Evolutionary conservation across 1,139 yeast genomes (phyloP).

Genomic region (Cylindricascospora bacillispora): DNA sequence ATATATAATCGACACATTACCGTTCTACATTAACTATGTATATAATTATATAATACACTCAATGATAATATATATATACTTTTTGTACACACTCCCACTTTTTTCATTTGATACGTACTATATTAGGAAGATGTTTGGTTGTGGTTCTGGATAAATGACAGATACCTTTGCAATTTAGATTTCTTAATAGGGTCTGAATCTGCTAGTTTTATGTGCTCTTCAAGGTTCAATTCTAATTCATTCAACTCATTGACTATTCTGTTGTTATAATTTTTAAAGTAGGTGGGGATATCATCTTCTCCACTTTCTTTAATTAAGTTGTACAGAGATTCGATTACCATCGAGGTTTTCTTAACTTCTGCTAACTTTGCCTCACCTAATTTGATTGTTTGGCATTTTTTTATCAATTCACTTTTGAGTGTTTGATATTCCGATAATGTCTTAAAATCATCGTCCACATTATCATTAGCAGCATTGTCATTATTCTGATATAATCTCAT

Average conservation of each 20-base stretch:
- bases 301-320: constrained; percentile 4
- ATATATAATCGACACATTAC: too few relatives aligned
- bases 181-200: constrained; percentile 4
- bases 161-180: too few relatives aligned
- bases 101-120: too few relatives aligned
- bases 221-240: constrained; percentile 10
- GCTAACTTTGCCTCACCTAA: constrained; percentile 6
- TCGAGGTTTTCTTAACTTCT: constrained; percentile 5
- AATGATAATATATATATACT: too few relatives aligned
- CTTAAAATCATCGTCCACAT: constrained; percentile 4
- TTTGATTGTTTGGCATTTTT: constrained; percentile 11
- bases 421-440: constrained; percentile 13
- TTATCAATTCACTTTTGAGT: constrained; percentile 10
- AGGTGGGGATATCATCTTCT: constrained; percentile 5
- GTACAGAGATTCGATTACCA: constrained; percentile 5
- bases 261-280: constrained; percentile 8
- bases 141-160: too few relatives aligned
- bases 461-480: constrained; percentile 5
- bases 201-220: constrained; percentile 9
- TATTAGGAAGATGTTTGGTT: too few relatives aligned
- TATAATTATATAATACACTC: too few relatives aligned
- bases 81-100: too few relatives aligned
- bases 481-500: too few relatives aligned
- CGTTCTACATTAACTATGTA: too few relatives aligned
- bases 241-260: constrained; percentile 7